Base-by-base conservation (phyloP, 495 filamentous ascomycete species). In the Ramalina peruviana region DNA sequence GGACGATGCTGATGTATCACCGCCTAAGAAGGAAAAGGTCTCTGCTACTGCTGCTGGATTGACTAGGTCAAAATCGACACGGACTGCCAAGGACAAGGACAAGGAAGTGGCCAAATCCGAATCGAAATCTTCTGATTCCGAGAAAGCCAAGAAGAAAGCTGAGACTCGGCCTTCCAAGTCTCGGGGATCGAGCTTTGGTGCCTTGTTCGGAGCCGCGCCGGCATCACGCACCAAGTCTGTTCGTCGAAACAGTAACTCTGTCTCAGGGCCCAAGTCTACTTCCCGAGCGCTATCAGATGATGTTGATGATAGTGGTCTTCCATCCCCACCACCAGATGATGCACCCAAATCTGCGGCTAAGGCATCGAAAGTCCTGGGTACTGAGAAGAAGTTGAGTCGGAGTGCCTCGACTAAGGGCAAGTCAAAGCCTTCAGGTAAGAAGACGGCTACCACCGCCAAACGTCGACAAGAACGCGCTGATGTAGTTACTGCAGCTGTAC, bases 361-460 rank as follows among this genome's bases (percentile, higher is more conserved):
- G 61, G 78, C 75, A 40, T 76, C 78, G 11, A 75, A 74, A 60
- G 50, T 81, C 43, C 78, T 81, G 74, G 79, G 77, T 27, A 65
- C 72, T 17, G 60, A 61, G 33, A 53, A 23, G 57, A 66, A 60
- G 43, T 30, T 64, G 62, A 15, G 64, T 54, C 52, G 61, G 61
- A 54, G 68, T 65, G 39, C 63, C 60, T 52, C 62, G 55, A 48
- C 58, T 57, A 62, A 54, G 53, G 61, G 51, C 53, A 68, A 58
- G 62, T 60, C 48, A 63, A 65, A 48, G 64, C 61, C 54, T 59
- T 60, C 65, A 54, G 56, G 72, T 73, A 65, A 48, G 63, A 48
- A 44, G 19, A 4, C 23, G 19, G 11, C 48, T 19, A 6, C n/a
- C 10, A 16, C 23, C 25, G 10, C 36, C 16, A 23, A 46, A 25